These are phyloP conservation scores for Macrolepiota dolichaula DNA, from an alignment of 768 basidiomycete genomes.

Conservation along the genomic window DNA sequence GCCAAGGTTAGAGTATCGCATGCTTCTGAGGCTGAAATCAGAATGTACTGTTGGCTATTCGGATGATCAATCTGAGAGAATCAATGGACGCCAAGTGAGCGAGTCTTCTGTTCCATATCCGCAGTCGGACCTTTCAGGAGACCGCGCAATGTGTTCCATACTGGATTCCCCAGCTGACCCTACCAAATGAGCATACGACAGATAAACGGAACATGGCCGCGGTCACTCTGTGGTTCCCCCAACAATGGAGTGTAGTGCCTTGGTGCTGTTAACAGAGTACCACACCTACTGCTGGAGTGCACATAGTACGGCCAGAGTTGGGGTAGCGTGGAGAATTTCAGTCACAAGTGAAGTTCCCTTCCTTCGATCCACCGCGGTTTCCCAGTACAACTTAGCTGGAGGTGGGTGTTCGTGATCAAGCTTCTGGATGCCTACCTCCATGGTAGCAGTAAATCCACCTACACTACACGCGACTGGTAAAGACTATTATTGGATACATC, in stretches of 20 bases:
- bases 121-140: constrained; percentile 46
- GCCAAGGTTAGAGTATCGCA: constrained; percentile 48
- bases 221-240: constrained; percentile 38
- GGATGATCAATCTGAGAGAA: neutral
- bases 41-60: neutral
- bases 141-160: constrained; percentile 55
- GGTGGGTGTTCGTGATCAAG: too few relatives aligned
- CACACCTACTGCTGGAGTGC: constrained; percentile 27
- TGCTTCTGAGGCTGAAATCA: constrained; percentile 25
- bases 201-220: constrained; percentile 30
- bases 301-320: constrained; percentile 1
- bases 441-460: too few relatives aligned
- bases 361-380: too few relatives aligned
- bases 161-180: constrained; percentile 49
- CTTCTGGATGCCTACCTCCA: too few relatives aligned
- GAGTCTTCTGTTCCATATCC: too few relatives aligned
- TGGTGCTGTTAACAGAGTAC: constrained; percentile 37
- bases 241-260: constrained; percentile 36
- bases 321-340: too few relatives aligned
- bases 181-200: constrained; percentile 39
- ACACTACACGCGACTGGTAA: too few relatives aligned
- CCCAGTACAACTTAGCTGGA: too few relatives aligned
- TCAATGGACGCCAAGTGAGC: constrained; percentile 51
- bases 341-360: constrained; percentile 27
- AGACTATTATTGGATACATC: too few relatives aligned